A percentile compares a stretch with the other conserved stretches of the same genome.
Evolutionary conservation across 2,329 filamentous ascomycete species (phyloP).

Genomic region (Coniella vitis): DNA sequence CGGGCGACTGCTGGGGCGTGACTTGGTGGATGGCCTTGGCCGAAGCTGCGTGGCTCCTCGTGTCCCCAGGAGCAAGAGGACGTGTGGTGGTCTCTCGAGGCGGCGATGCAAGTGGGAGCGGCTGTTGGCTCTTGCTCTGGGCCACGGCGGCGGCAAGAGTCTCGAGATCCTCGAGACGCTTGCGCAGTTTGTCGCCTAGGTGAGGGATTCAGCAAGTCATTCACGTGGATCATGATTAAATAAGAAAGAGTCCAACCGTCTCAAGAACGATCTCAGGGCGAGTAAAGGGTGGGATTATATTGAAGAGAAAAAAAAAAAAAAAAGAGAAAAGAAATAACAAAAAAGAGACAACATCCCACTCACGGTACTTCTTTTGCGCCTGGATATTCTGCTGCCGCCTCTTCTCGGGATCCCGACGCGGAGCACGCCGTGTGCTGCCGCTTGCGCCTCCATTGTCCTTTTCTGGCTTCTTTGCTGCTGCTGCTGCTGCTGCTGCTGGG

Average conservation of each 20-base stretch:
- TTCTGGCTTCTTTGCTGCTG: neutral
- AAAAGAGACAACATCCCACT: neutral
- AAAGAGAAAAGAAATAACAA: neutral
- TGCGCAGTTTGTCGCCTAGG: slow-evolving; percentile 17
- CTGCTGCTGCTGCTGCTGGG: neutral
- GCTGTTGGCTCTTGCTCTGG: neutral
- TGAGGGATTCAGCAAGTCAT: neutral
- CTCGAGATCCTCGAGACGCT: slow-evolving; percentile 18
- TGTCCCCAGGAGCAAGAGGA: no score
- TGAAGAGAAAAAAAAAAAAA: neutral
- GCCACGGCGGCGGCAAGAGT: slow-evolving; percentile 13
- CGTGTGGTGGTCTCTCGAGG: neutral
- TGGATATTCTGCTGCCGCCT: slow-evolving; percentile 20
- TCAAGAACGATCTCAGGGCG: no score
- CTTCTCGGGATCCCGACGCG: slow-evolving; percentile 20
- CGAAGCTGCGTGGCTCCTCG: neutral
- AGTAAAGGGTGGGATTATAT: no score
- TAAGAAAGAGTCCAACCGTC: no score
- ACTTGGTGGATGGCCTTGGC: neutral
- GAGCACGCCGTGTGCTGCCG: slow-evolving; percentile 8
- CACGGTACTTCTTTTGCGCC: slow-evolving; percentile 21
- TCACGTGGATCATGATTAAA: no score
- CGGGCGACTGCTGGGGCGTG: neutral
- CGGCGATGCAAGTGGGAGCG: neutral
- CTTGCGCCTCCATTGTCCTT: neutral